phyloP scores from a whole-genome alignment of 306 rosid genomes.

The Medicago ruthenica region DNA sequence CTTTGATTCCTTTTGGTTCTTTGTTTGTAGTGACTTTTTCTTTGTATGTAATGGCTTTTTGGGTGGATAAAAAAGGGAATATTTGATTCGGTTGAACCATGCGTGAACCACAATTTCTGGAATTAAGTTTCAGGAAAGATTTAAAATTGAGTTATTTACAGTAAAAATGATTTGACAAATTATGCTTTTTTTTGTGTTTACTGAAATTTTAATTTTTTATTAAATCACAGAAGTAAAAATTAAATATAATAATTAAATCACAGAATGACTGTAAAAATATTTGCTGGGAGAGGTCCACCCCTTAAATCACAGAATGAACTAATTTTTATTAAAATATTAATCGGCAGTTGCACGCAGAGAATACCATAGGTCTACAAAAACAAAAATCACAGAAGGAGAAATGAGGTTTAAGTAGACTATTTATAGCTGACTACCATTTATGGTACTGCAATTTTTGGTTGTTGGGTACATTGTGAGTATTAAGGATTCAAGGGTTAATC shows the following conservation, averaged over 20 bases:
- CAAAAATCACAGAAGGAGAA: not conserved
- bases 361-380: no score
- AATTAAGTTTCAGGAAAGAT: constrained; percentile 7
- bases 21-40: constrained; percentile 9
- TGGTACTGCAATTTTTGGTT: constrained; percentile 21
- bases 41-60: constrained; percentile 9
- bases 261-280: no score
- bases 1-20: constrained; percentile 35
- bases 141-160: constrained; percentile 1
- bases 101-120: constrained; percentile 5
- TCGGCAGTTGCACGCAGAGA: no score
- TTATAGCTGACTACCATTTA: constrained; percentile 9
- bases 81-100: constrained; percentile 2
- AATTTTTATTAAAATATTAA: no score
- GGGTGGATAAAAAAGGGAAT: not conserved
- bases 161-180: not conserved
- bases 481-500: constrained; percentile 24
- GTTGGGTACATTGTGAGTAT: constrained; percentile 10
- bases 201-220: constrained; percentile 11
- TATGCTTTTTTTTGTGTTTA: not conserved
- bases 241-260: no score
- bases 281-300: no score
- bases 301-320: no score
- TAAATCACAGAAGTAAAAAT: constrained; percentile 11
- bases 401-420: not conserved